These are phyloP conservation scores for Lipomyces lipofer DNA, from an alignment of 805 yeast genomes.

Conservation along the genomic window DNA sequence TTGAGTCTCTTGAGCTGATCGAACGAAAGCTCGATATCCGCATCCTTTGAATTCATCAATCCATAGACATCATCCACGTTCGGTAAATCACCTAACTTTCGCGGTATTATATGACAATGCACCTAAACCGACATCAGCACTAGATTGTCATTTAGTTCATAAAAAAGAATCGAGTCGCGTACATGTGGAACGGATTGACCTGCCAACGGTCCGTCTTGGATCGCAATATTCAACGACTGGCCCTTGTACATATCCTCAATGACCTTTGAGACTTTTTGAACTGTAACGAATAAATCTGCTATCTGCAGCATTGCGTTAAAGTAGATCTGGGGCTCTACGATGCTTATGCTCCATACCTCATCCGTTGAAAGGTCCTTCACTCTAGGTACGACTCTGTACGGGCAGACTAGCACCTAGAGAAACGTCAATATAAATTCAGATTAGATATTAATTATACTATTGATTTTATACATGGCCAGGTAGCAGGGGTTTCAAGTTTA, in stretches of 20 bases:
- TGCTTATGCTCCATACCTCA: slow-evolving; percentile 55
- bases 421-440: too few relatives aligned
- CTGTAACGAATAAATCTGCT: slow-evolving; percentile 71
- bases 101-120: slow-evolving; percentile 91
- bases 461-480: slow-evolving; percentile 88
- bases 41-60: slow-evolving; percentile 58
- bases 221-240: slow-evolving; percentile 82
- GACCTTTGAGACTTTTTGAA: slow-evolving; percentile 69
- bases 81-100: slow-evolving; percentile 54
- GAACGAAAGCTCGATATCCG: slow-evolving; percentile 41
- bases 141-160: too few relatives aligned
- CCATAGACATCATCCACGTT: slow-evolving; percentile 77
- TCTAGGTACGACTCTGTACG: slow-evolving; percentile 65
- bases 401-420: slow-evolving; percentile 66
- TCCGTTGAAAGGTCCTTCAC: slow-evolving; percentile 68
- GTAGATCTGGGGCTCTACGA: too few relatives aligned
- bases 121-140: slow-evolving; percentile 14
- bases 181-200: slow-evolving; percentile 97
- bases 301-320: too few relatives aligned
- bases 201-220: slow-evolving; percentile 95
- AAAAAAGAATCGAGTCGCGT: neutral
- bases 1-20: slow-evolving; percentile 31
- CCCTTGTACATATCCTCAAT: slow-evolving; percentile 70
- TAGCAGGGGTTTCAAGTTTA: slow-evolving; percentile 85
- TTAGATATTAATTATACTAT: too few relatives aligned